Percentiles rank a stretch among this genome's conserved stretches.
These are phyloP conservation scores for Prosopis cineraria DNA, from an alignment of 306 rosid genomes.

Conservation along the genomic window DNA sequence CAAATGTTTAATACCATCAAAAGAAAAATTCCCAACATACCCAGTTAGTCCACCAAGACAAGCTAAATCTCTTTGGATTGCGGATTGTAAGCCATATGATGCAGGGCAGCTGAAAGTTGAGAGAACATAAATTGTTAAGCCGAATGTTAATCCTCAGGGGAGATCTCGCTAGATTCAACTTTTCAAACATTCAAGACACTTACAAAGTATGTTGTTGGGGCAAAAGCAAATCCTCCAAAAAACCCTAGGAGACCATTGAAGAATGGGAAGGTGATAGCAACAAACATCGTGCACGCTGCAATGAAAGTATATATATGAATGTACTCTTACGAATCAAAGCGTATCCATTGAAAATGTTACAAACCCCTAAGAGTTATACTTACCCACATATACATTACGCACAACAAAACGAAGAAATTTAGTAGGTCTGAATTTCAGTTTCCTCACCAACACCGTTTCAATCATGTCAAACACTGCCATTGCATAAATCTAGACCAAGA, in stretches of 20 bases:
- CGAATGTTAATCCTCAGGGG: neutral
- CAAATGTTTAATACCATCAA: neutral
- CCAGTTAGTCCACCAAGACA: conserved; percentile 85
- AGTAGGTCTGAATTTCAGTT: conserved; percentile 56
- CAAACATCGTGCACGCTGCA: conserved; percentile 79
- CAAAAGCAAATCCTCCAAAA: conserved; percentile 92
- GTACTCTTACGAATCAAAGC: neutral
- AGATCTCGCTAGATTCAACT: neutral
- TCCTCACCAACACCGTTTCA: conserved; percentile 70
- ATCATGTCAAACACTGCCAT: conserved; percentile 95
- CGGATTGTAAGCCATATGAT: conserved; percentile 75
- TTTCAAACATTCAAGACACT: conserved; percentile 30
- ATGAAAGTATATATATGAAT: conserved; percentile 19
- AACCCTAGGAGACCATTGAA: conserved; percentile 69
- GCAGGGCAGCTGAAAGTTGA: conserved; percentile 79
- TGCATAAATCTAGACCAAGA: conserved; percentile 58
- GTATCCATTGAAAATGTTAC: neutral
- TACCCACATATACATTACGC: conserved; percentile 73
- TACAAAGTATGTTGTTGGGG: conserved; percentile 90
- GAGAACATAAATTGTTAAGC: neutral
- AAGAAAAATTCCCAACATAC: conserved; percentile 33
- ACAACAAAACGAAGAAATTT: conserved; percentile 61
- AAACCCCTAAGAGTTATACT: conserved; percentile 28
- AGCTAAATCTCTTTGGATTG: conserved; percentile 72
- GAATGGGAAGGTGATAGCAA: conserved; percentile 81